phyloP scores from a whole-genome alignment of 2,329 filamentous ascomycete species.

The Fusarium irregulare region DNA sequence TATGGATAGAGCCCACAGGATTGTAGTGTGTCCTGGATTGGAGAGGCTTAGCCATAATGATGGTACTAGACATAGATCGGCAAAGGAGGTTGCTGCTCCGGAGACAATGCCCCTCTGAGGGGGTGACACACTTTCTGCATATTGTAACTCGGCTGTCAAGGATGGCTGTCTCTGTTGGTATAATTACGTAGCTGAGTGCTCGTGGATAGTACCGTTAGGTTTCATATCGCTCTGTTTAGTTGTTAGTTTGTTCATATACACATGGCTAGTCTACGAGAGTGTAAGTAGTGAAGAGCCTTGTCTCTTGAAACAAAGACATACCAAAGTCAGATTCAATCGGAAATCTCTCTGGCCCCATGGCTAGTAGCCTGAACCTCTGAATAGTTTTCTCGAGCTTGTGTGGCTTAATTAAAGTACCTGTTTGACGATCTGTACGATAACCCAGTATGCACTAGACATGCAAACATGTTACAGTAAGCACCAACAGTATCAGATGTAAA shows the following conservation, averaged over 20 bases:
- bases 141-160: not conserved
- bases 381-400: not conserved
- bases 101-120: conserved; percentile 16
- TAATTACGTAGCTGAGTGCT: not conserved
- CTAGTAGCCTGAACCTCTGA: not conserved
- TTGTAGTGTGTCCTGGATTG: conserved; percentile 48
- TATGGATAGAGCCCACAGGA: not conserved
- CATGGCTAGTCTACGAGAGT: too few relatives aligned
- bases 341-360: accelerated
- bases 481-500: not conserved
- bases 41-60: conserved; percentile 46
- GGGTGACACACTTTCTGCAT: not conserved
- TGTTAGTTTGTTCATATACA: not conserved
- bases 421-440: not conserved
- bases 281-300: not conserved
- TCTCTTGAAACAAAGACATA: not conserved
- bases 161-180: not conserved
- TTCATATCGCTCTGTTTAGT: not conserved
- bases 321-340: not conserved
- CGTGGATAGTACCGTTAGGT: not conserved
- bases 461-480: not conserved
- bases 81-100: conserved; percentile 41
- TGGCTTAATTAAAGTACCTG: not conserved
- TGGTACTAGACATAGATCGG: conserved; percentile 38
- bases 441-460: not conserved